These are phyloP conservation scores for Pseudozyma pruni DNA, from an alignment of 1,284 basidiomycete genomes.

Conservation along the genomic window DNA sequence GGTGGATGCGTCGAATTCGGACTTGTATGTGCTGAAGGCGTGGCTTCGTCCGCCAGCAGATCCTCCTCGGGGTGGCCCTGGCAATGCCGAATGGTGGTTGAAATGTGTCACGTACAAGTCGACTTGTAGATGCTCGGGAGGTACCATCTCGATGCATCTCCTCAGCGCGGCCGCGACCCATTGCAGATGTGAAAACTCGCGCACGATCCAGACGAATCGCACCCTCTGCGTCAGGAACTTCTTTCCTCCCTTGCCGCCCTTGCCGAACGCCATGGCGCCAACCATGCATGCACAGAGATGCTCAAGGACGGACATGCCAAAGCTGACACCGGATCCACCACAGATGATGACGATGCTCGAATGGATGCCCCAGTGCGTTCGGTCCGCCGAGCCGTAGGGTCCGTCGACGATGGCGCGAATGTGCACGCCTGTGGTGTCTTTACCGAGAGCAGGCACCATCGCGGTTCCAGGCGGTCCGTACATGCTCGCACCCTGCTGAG, in stretches of 20 bases:
- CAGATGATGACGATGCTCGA: constrained; percentile 78
- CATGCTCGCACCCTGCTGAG: constrained; percentile 32
- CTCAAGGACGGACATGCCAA: constrained; percentile 79
- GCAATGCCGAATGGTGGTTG: constrained; percentile 47
- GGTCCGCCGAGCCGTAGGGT: constrained; percentile 79
- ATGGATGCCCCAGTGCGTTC: constrained; percentile 75
- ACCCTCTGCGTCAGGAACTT: constrained; percentile 74
- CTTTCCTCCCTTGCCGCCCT: constrained; percentile 64
- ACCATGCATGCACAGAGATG: constrained; percentile 77
- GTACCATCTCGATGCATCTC: constrained; percentile 76
- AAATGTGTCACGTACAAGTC: constrained; percentile 77
- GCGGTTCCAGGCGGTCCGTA: constrained; percentile 50
- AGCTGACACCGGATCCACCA: constrained; percentile 83
- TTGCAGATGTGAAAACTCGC: constrained; percentile 83
- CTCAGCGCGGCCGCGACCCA: constrained; percentile 81
- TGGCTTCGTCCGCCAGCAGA: constrained; percentile 11
- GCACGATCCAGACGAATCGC: constrained; percentile 84
- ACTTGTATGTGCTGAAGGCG: constrained; percentile 8
- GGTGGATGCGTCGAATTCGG: constrained; percentile 10
- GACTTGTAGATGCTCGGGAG: constrained; percentile 75
- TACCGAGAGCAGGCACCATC: constrained; percentile 50
- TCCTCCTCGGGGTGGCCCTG: constrained; percentile 1
- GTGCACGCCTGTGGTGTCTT: constrained; percentile 72
- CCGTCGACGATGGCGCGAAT: constrained; percentile 79
- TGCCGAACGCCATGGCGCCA: constrained; percentile 36